A percentile compares a stretch with the other conserved stretches of the same genome.
Evolutionary conservation across 2,329 filamentous ascomycete species (phyloP).

Genomic region (Chalara sp.): DNA sequence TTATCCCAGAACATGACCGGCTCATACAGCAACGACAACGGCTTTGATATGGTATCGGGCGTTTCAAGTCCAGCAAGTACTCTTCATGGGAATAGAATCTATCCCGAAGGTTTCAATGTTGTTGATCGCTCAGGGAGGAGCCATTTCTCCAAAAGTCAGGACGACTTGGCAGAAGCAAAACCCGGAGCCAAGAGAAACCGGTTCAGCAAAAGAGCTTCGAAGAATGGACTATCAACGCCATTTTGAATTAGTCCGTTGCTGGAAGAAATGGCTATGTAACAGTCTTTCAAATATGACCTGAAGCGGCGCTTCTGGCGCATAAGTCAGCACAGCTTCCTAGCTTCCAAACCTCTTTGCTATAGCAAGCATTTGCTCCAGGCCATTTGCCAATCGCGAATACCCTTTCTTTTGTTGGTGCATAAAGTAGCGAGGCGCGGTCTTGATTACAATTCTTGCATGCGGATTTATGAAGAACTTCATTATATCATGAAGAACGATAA

Average conservation of each 20-base stretch:
- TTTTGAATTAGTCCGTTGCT: constrained; percentile 46
- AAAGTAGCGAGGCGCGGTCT: constrained; percentile 30
- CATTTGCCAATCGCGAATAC: not conserved
- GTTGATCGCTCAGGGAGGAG: constrained; percentile 48
- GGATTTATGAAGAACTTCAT: not conserved
- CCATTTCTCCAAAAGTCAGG: constrained; percentile 54
- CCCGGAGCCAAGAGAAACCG: constrained; percentile 48
- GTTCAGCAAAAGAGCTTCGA: constrained; percentile 90
- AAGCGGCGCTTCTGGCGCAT: no score
- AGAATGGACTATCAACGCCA: constrained; percentile 84
- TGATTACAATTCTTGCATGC: constrained; percentile 21
- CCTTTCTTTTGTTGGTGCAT: constrained; percentile 26
- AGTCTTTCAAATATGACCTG: no score
- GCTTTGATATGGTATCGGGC: constrained; percentile 62
- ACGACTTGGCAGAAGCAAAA: constrained; percentile 38
- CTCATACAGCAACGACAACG: constrained; percentile 60
- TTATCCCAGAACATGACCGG: constrained; percentile 62
- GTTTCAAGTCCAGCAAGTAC: constrained; percentile 71
- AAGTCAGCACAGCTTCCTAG: no score
- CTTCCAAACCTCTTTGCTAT: no score
- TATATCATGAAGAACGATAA: no score
- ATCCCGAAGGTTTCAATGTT: constrained; percentile 44
- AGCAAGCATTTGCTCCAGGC: no score
- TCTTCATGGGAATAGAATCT: constrained; percentile 51
- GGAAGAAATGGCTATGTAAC: no score